A percentile compares a stretch with the other conserved stretches of the same genome.
Evolutionary conservation across 108 stramenopile species (phyloP).

Genomic region (Conticribra guillardii): DNA sequence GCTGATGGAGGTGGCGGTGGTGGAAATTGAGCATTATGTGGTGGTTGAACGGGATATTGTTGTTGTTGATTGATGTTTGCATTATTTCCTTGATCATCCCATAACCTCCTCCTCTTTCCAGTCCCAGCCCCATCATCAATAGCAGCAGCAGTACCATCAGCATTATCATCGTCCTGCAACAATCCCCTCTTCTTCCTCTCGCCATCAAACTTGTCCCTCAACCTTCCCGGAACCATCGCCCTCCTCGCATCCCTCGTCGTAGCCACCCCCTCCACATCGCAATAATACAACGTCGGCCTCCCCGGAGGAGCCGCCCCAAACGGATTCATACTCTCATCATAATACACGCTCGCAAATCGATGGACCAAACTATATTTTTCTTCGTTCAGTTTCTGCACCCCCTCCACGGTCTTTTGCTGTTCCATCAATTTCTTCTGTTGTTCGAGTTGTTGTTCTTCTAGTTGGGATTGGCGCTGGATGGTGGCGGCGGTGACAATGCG

Average conservation of each 20-base stretch:
- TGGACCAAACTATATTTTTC: constrained; percentile 51
- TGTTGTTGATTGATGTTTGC: constrained; percentile 15
- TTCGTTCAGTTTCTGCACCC: constrained; percentile 60
- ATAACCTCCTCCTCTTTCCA: constrained; percentile 2
- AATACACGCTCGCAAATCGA: constrained; percentile 62
- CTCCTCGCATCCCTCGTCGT: constrained; percentile 37
- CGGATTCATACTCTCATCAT: constrained; percentile 75
- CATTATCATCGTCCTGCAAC: neutral
- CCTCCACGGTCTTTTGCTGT: constrained; percentile 37
- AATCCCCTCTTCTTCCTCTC: constrained; percentile 19
- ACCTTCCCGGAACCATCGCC: constrained; percentile 39
- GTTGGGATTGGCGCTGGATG: constrained; percentile 38
- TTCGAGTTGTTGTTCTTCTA: constrained; percentile 36
- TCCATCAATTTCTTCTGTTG: constrained; percentile 25
- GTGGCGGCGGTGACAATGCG: constrained; percentile 55
- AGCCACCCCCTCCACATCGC: constrained; percentile 32
- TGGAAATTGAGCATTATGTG: constrained; percentile 28
- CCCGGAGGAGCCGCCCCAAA: constrained; percentile 88
- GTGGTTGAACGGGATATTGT: neutral
- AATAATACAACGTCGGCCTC: constrained; percentile 69
- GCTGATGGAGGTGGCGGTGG: constrained; percentile 55
- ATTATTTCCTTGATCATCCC: constrained; percentile 12
- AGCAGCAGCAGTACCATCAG: neutral
- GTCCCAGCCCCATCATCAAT: constrained; percentile 1
- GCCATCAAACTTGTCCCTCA: constrained; percentile 23